A percentile compares a stretch with the other conserved stretches of the same genome.
These are phyloP conservation scores for Ogataea haglerorum DNA, from an alignment of 805 yeast species.

Conservation along the genomic window DNA sequence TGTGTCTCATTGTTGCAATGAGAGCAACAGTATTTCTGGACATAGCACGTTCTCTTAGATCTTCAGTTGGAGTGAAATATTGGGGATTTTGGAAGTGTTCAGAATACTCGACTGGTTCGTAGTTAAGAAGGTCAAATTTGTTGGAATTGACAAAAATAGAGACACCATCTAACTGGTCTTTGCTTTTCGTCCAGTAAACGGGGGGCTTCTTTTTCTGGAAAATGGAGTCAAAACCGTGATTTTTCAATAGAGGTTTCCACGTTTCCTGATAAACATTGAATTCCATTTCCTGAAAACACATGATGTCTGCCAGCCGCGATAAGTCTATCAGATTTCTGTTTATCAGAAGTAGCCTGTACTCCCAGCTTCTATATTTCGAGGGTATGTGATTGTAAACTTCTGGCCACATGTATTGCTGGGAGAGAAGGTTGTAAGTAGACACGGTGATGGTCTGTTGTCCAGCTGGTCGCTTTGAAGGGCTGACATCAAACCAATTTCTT, in stretches of 20 bases:
- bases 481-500: constrained; percentile 18
- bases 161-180: constrained; percentile 56
- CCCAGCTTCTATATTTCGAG: constrained; percentile 45
- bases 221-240: constrained; percentile 41
- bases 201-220: constrained; percentile 52
- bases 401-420: constrained; percentile 55
- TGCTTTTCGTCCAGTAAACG: constrained; percentile 46
- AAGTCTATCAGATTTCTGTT: constrained; percentile 37
- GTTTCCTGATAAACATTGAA: constrained; percentile 25
- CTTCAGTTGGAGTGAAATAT: constrained; percentile 33
- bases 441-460: constrained; percentile 24
- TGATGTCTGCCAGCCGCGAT: constrained; percentile 42
- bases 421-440: constrained; percentile 34
- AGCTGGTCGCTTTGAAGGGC: constrained; percentile 2
- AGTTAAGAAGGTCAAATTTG: constrained; percentile 42
- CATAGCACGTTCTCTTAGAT: constrained; percentile 35
- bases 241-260: constrained; percentile 24
- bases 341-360: constrained; percentile 42
- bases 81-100: constrained; percentile 25
- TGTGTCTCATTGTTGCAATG: constrained; percentile 47
- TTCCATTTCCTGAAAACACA: constrained; percentile 47
- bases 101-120: constrained; percentile 33
- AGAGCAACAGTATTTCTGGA: constrained; percentile 56
- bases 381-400: constrained; percentile 52
- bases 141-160: constrained; percentile 49